These are phyloP conservation scores for Suhomyces kunorum DNA, from an alignment of 1,139 yeast species.

Conservation along the genomic window DNA sequence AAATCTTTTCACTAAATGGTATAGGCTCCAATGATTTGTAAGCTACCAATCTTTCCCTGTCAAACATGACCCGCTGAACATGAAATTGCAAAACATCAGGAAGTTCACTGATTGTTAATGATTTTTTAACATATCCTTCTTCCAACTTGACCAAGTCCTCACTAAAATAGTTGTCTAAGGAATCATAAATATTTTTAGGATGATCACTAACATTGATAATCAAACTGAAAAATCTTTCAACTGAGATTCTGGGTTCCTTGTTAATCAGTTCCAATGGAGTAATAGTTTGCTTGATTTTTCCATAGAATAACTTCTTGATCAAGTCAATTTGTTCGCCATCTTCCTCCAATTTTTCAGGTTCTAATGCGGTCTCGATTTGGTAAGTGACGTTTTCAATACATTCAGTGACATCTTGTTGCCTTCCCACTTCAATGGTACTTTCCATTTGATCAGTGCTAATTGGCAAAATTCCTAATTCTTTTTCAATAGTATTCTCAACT, in stretches of 20 bases:
- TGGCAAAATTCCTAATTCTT: constrained; percentile 26
- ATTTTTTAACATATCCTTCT: constrained; percentile 71
- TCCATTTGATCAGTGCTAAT: constrained; percentile 67
- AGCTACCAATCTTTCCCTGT: constrained; percentile 68
- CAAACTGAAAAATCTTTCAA: constrained; percentile 77
- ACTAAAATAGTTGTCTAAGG: constrained; percentile 80
- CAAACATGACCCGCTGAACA: constrained; percentile 90
- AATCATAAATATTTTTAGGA: constrained; percentile 86
- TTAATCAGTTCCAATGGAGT: constrained; percentile 34
- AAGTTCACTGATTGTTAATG: constrained; percentile 65
- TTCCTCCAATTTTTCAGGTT: constrained; percentile 61
- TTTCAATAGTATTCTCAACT: constrained; percentile 2
- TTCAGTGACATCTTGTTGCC: constrained; percentile 97
- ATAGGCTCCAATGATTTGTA: constrained; percentile 82
- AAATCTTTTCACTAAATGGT: constrained; percentile 74
- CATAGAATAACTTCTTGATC: constrained; percentile 77
- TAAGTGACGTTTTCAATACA: constrained; percentile 94
- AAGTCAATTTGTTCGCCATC: constrained; percentile 85
- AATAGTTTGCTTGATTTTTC: constrained; percentile 53
- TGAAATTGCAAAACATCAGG: constrained; percentile 89
- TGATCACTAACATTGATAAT: constrained; percentile 85
- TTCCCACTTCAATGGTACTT: constrained; percentile 74
- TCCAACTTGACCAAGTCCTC: constrained; percentile 73
- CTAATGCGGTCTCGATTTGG: constrained; percentile 87
- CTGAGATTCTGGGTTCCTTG: constrained; percentile 65